Percentiles rank a stretch among this genome's conserved stretches.
phyloP scores from a whole-genome alignment of 306 rosid genomes.

The Citrullus mucosospermus region DNA sequence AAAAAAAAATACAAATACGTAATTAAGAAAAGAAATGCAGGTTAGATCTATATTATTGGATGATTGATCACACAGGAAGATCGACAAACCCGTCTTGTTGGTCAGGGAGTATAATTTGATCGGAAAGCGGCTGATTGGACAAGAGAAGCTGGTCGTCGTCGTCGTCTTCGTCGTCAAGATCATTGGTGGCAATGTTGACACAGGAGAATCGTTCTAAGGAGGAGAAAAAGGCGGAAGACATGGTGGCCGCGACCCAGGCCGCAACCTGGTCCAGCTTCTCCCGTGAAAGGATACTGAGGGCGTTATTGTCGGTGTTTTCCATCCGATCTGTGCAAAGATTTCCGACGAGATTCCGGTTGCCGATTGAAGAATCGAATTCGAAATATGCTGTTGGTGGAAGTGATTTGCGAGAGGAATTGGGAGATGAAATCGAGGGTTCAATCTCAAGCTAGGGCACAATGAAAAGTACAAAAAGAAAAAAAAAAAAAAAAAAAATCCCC shows the following conservation, averaged over 20 bases:
- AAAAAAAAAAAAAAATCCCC: neutral
- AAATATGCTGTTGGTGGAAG: neutral
- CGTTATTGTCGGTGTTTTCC: neutral
- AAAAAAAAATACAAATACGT: neutral
- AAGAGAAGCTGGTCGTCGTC: neutral
- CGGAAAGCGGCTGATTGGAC: neutral
- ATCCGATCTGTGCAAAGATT: neutral
- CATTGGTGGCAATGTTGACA: neutral
- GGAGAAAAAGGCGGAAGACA: slow-evolving; percentile 7
- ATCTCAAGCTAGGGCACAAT: neutral
- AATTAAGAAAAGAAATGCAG: neutral
- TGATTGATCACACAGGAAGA: neutral
- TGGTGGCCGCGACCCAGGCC: slow-evolving; percentile 1
- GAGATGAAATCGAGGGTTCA: neutral
- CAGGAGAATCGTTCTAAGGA: slow-evolving; percentile 3
- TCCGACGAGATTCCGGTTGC: neutral
- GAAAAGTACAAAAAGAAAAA: too few relatives aligned
- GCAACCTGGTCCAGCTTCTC: slow-evolving; percentile 3
- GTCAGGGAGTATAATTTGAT: neutral
- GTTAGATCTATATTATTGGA: neutral
- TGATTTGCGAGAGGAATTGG: neutral
- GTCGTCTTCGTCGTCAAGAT: neutral
- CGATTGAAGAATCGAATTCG: neutral
- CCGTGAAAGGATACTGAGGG: neutral
- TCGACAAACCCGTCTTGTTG: slow-evolving; percentile 2